Base-by-base conservation (phyloP, 2,329 filamentous ascomycete species). In the Sclerotinia nivalis region DNA sequence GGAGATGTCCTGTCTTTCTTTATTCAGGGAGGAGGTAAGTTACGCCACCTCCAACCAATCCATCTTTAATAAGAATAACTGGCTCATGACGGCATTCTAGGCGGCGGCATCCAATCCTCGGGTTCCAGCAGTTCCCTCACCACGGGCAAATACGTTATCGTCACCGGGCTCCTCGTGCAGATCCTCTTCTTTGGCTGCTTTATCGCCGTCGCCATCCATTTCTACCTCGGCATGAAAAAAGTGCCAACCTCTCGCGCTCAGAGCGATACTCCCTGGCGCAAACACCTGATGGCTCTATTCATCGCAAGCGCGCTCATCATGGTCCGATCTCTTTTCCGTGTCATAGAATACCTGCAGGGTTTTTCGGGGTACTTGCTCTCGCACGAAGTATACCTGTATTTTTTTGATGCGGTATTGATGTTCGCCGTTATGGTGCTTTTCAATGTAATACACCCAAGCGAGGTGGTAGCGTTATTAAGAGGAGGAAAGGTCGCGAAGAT, bases 131-230 rank as follows among this genome's bases (percentile, higher is more conserved):
- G n/a, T n/a, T n/a, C n/a, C n/a, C n/a, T n/a, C n/a, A n/a, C n/a
- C n/a, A n/a, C 78, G 18, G 85, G 84, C n/a, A 76, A 86, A 72
- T 81, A 83, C 25, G 79, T 89, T 62, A 83, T 89, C n/a, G 77
- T 89, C 10, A 83, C 74, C 1, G 88, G 88, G 2, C 79, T 90
- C 2, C 76, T 85, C 45, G 76, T 89, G 22, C 88, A 90, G 75
- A 81, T 90, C 34, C 52, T 86, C 55, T 82, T 86, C 69, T 89
- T 90, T 71, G 82, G 81, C 31, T 78, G 88, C 49, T 90, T 90
- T 74, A 77, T 86, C 49, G 69, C 82, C 6, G 82, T 83, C 1
- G 81, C 85, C 0, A 72, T 81, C 13, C 45, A 72, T 18, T 76
- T 74, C 62, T 70, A 76, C 13, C 62, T n/a, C 18, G 65, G 75